Conservation (phyloP, 192 early-diverging fungal genomes). For the Umbelopsis sp. region DNA sequence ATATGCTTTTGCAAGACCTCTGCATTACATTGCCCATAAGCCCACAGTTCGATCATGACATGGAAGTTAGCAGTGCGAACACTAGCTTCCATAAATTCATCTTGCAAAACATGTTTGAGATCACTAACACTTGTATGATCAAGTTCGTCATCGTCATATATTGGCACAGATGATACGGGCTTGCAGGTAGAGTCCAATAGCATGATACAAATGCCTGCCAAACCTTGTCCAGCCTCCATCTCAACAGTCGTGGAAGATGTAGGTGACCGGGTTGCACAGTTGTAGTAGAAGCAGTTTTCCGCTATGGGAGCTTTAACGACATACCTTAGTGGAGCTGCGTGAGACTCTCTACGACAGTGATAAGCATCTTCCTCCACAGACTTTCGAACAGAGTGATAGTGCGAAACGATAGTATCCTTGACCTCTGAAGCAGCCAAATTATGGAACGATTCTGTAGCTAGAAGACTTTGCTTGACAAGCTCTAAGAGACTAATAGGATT, state of each 20-base stretch:
- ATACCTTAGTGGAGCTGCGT: neutral
- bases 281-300: conserved; percentile 57
- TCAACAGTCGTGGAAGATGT: conserved; percentile 40
- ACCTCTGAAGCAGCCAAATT: neutral
- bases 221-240: conserved; percentile 46
- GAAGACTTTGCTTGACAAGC: conserved; percentile 61
- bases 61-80: conserved; percentile 25
- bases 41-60: conserved; percentile 52
- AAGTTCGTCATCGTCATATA: neutral
- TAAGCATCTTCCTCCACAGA: neutral
- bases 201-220: conserved; percentile 56
- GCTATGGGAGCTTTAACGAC: conserved; percentile 21
- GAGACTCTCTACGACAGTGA: neutral
- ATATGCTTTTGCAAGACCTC: conserved; percentile 45
- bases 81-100: conserved; percentile 25
- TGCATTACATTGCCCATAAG: conserved; percentile 44
- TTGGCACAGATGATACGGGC: conserved; percentile 41
- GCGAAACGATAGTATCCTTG: neutral
- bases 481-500: conserved; percentile 64
- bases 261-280: conserved; percentile 29
- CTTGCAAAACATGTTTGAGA: conserved; percentile 19
- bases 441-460: neutral
- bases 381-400: neutral
- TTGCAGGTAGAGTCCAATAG: conserved; percentile 39
- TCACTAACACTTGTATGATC: neutral